phyloP scores from a whole-genome alignment of 768 basidiomycete species.

The Pisolithus albus region DNA sequence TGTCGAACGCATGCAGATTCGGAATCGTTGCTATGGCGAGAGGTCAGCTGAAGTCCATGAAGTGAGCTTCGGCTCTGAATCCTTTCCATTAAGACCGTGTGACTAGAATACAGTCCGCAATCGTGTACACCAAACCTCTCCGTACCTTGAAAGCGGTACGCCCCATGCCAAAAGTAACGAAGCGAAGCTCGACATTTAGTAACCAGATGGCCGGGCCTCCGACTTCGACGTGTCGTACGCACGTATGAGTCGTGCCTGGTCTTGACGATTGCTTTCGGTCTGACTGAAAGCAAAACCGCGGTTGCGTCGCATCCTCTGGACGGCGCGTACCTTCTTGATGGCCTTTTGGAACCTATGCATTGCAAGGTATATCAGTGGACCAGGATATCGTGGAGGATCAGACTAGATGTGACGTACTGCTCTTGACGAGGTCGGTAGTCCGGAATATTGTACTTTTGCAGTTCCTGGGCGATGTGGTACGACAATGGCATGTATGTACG shows the following conservation, averaged over 20 bases:
- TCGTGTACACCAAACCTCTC: not conserved
- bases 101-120: not conserved
- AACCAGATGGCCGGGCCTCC: conserved; percentile 65
- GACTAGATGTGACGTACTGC: conserved; percentile 53
- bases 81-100: not conserved
- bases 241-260: conserved; percentile 78
- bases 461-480: conserved; percentile 98
- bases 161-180: not conserved
- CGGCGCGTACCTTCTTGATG: conserved; percentile 99
- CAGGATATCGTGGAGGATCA: not conserved
- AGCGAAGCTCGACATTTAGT: conserved; percentile 31
- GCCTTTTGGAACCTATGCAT: conserved; percentile 88
- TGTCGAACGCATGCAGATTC: no score
- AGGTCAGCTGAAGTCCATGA: no score
- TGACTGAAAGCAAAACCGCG: conserved; percentile 98
- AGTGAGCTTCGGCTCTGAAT: no score
- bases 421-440: conserved; percentile 97
- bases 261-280: conserved; percentile 84
- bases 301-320: conserved; percentile 93
- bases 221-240: conserved; percentile 85
- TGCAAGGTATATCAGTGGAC: not conserved
- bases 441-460: conserved; percentile 98
- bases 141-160: not conserved
- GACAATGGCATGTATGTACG: conserved; percentile 84
- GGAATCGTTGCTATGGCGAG: no score